phyloP scores from a whole-genome alignment of 225 moss, liverwort and hornwort species.

The Pleurozium schreberi region DNA sequence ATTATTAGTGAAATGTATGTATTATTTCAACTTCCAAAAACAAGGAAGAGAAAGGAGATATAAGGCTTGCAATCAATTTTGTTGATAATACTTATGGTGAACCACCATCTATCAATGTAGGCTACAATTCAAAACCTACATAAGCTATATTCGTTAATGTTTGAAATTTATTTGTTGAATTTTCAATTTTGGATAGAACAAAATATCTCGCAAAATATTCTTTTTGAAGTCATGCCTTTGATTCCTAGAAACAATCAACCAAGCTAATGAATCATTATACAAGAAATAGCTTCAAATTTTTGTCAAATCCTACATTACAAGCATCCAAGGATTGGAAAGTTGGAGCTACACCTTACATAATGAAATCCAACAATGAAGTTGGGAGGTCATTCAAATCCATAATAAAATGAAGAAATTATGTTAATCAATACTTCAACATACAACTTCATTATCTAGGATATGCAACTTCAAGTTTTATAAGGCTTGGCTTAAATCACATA shows the following conservation, averaged over 20 bases:
- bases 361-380: not conserved
- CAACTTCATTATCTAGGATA: not conserved
- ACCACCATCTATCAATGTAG: not conserved
- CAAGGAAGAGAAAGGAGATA: not conserved
- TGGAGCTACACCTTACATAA: too few relatives aligned
- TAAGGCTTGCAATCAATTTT: not conserved
- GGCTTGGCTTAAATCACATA: not conserved
- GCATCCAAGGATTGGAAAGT: not conserved
- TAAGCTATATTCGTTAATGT: not conserved
- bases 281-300: not conserved
- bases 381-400: not conserved
- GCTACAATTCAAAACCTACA: not conserved
- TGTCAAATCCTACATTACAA: not conserved
- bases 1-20: not conserved
- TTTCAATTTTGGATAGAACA: fast-evolving
- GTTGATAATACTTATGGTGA: not conserved
- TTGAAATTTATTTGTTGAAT: not conserved
- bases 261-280: not conserved
- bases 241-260: not conserved
- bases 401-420: not conserved
- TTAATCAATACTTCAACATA: not conserved
- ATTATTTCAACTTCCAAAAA: not conserved
- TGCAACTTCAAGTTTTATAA: fast-evolving
- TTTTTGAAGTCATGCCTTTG: not conserved
- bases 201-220: not conserved